A percentile compares a stretch with the other conserved stretches of the same genome.
These are phyloP conservation scores for Pyrus betulifolia DNA, from an alignment of 306 rosid genomes.

Conservation along the genomic window DNA sequence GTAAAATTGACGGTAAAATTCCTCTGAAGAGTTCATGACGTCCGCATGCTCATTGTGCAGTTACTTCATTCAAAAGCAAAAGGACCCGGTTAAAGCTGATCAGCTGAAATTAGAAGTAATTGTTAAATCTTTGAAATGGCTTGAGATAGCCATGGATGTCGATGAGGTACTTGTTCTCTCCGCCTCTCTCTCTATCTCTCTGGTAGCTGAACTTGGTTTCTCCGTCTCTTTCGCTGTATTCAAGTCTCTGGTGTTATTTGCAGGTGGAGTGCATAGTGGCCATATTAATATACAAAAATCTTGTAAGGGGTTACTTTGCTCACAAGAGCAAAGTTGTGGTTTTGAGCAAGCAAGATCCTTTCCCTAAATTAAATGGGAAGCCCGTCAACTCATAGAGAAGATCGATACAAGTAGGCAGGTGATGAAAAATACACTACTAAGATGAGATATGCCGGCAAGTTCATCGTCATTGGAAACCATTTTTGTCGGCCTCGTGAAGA, in stretches of 20 bases:
- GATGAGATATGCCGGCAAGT: background rate
- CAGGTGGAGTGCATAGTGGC: constrained; percentile 97
- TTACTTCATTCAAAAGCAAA: too few relatives aligned
- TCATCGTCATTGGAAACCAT: background rate
- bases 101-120: too few relatives aligned
- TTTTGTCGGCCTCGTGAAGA: background rate
- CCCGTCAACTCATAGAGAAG: constrained; percentile 59
- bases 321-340: constrained; percentile 96
- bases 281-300: constrained; percentile 75
- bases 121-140: constrained; percentile 58
- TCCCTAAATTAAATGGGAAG: constrained; percentile 82
- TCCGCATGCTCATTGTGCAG: background rate
- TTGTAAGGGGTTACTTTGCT: constrained; percentile 85
- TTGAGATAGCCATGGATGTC: constrained; percentile 84
- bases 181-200: background rate
- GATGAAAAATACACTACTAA: background rate
- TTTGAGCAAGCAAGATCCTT: constrained; percentile 92
- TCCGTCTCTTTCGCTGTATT: background rate
- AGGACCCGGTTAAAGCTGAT: too few relatives aligned
- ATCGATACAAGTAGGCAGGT: background rate
- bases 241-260: constrained; percentile 20
- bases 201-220: background rate
- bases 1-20: background rate
- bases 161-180: constrained; percentile 55
- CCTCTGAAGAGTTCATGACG: background rate